Percentiles rank a stretch among this genome's conserved stretches.
These are phyloP conservation scores for Acidiella bohemica DNA, from an alignment of 495 filamentous ascomycete genomes.

Conservation along the genomic window DNA sequence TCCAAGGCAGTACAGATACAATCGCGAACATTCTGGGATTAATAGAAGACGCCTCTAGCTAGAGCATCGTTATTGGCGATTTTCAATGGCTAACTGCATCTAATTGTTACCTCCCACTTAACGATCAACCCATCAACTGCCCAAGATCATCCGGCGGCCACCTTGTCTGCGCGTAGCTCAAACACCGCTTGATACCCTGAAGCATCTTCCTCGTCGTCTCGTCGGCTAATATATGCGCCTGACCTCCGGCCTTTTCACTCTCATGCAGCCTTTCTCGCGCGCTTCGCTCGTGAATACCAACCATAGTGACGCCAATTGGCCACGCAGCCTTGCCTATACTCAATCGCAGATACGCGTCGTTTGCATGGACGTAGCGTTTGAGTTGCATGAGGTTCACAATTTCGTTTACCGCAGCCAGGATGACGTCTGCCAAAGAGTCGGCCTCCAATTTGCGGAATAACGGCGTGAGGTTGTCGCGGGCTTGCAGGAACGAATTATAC, in stretches of 20 bases:
- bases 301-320: constrained; percentile 99
- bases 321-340: constrained; percentile 98
- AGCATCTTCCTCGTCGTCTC: constrained; percentile 89
- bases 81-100: too few relatives aligned
- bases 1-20: too few relatives aligned
- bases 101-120: too few relatives aligned
- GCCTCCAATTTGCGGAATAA: constrained; percentile 84
- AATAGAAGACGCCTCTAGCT: too few relatives aligned
- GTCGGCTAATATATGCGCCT: constrained; percentile 94
- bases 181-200: constrained; percentile 92
- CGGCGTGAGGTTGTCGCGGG: constrained; percentile 72
- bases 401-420: constrained; percentile 79
- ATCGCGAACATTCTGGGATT: too few relatives aligned
- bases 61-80: too few relatives aligned
- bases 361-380: constrained; percentile 85
- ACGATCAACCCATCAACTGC: constrained; percentile 94
- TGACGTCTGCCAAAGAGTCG: constrained; percentile 51
- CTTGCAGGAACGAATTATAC: constrained; percentile 62
- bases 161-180: constrained; percentile 91
- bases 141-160: constrained; percentile 88
- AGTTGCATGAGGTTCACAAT: constrained; percentile 86
- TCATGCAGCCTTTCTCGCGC: constrained; percentile 91
- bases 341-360: constrained; percentile 81
- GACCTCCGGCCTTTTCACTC: constrained; percentile 34
- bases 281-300: constrained; percentile 94